Conservation (phyloP, 2,329 filamentous ascomycete species). For the Botrytis byssoidea region DNA sequence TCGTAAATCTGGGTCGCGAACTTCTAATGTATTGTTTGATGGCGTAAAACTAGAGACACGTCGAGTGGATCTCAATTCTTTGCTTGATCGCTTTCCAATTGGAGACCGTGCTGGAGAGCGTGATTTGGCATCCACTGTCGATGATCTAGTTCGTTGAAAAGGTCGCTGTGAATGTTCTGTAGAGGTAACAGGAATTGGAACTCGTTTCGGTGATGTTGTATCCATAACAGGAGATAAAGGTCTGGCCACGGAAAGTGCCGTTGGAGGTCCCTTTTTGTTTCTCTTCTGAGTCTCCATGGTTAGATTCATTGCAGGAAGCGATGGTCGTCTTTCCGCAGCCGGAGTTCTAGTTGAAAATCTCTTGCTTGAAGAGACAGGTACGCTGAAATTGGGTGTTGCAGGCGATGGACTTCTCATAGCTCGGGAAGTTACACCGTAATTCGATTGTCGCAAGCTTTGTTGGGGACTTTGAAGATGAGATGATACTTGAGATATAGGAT, state of each 20-base stretch:
- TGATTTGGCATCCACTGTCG: conserved; percentile 22
- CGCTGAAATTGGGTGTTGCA: conserved; percentile 37
- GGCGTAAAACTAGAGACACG: conserved; percentile 29
- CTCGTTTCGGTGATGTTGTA: conserved; percentile 23
- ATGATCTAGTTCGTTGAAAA: conserved; percentile 21
- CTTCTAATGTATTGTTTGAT: conserved; percentile 21
- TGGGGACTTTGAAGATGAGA: conserved; percentile 28
- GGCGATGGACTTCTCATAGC: conserved; percentile 24
- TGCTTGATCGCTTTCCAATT: background rate
- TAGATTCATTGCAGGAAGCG: conserved; percentile 12
- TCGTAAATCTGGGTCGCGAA: conserved; percentile 25
- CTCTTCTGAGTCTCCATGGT: conserved; percentile 24
- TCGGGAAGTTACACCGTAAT: conserved; percentile 25
- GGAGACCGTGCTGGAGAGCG: conserved; percentile 18
- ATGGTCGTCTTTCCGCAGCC: conserved; percentile 20
- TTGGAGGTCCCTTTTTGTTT: conserved; percentile 25
- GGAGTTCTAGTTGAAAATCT: conserved; percentile 24
- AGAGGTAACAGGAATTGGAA: conserved; percentile 21
- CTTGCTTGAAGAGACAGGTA: conserved; percentile 34
- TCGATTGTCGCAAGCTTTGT: conserved; percentile 26
- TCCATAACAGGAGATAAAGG: conserved; percentile 29
- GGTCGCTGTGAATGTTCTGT: conserved; percentile 21
- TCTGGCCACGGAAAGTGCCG: conserved; percentile 24
- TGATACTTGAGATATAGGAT: conserved; percentile 26
- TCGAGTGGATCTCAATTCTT: conserved; percentile 14